These are phyloP conservation scores for Yamadazyma sp. DNA, from an alignment of 805 yeast genomes.

Conservation along the genomic window DNA sequence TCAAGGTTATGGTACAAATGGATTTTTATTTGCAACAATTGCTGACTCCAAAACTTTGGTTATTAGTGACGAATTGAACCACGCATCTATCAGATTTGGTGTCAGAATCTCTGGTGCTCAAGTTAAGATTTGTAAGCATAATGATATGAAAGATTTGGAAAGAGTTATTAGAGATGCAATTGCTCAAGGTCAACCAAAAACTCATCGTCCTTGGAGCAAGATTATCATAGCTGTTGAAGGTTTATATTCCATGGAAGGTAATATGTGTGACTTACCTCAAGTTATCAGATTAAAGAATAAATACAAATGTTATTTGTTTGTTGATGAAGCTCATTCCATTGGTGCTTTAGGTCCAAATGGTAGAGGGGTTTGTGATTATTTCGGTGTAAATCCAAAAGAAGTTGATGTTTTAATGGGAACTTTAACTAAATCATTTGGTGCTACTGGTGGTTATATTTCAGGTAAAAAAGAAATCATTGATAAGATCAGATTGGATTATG, in stretches of 20 bases:
- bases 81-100: slow-evolving; percentile 94
- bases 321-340: slow-evolving; percentile 97
- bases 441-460: slow-evolving; percentile 97
- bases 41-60: slow-evolving; percentile 87
- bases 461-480: slow-evolving; percentile 68
- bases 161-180: slow-evolving; percentile 76
- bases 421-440: slow-evolving; percentile 95
- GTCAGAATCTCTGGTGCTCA: slow-evolving; percentile 90
- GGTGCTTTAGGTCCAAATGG: slow-evolving; percentile 98
- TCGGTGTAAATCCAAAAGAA: slow-evolving; percentile 68
- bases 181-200: slow-evolving; percentile 90
- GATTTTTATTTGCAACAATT: slow-evolving; percentile 76
- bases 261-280: slow-evolving; percentile 76
- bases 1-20: slow-evolving; percentile 97
- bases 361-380: slow-evolving; percentile 93
- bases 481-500: slow-evolving; percentile 66
- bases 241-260: slow-evolving; percentile 89
- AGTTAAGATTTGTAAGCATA: slow-evolving; percentile 88
- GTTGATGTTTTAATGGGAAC: slow-evolving; percentile 97
- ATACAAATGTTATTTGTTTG: slow-evolving; percentile 84
- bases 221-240: slow-evolving; percentile 88
- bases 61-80: slow-evolving; percentile 91
- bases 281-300: slow-evolving; percentile 71
- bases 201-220: slow-evolving; percentile 95
- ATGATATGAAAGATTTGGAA: slow-evolving; percentile 81